These are phyloP conservation scores for Arabidopsis lyrata DNA, from an alignment of 441 rosid genomes.

Conservation along the genomic window DNA sequence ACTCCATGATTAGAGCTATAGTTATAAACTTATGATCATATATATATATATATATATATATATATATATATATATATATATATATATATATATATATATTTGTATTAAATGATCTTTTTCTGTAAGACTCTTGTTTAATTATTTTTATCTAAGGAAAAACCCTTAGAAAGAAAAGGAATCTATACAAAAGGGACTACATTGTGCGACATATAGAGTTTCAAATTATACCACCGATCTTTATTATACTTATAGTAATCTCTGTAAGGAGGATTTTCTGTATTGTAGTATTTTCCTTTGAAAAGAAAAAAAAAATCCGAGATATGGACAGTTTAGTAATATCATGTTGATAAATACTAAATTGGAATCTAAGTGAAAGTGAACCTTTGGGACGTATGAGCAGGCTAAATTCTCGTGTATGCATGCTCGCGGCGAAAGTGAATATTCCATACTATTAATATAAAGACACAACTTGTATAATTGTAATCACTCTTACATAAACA, in stretches of 20 bases:
- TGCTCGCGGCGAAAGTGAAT: constrained; percentile 49
- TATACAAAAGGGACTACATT: no score
- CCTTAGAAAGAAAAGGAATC: not conserved
- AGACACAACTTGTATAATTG: constrained; percentile 40
- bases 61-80: no score
- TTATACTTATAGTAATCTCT: no score
- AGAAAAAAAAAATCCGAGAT: not conserved
- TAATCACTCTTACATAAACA: constrained; percentile 37
- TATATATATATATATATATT: no score
- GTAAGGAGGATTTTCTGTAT: not conserved
- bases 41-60: no score
- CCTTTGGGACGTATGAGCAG: constrained; percentile 45
- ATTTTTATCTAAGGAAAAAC: not conserved
- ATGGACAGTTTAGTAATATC: constrained; percentile 26
- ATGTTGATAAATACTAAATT: constrained; percentile 21
- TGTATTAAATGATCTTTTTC: not conserved
- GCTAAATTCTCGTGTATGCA: constrained; percentile 38
- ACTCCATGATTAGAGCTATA: constrained; percentile 3
- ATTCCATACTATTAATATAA: constrained; percentile 38
- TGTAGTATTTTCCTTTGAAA: not conserved
- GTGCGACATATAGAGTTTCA: no score
- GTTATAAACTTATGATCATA: not conserved
- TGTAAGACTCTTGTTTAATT: not conserved
- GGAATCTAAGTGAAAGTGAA: constrained; percentile 41
- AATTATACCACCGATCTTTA: no score